Conservation (phyloP, 2,329 filamentous ascomycete species). For the Hymenoscyphus scutula region DNA sequence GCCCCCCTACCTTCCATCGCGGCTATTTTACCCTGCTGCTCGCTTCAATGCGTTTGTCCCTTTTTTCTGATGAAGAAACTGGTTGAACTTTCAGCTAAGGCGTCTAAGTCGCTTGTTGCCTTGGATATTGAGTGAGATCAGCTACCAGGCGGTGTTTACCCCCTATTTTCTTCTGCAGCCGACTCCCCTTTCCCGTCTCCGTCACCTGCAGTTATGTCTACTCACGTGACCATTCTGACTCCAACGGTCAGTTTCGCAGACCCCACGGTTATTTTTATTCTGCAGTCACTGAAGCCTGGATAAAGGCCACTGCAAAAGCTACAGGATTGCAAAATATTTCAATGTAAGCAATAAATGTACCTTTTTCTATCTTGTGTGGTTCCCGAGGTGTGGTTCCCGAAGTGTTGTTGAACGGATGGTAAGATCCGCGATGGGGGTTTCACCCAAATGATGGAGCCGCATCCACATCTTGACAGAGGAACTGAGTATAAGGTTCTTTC, state of each 20-base stretch:
- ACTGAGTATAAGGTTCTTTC: not conserved
- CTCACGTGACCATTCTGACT: too few species aligned
- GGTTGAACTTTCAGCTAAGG: not conserved
- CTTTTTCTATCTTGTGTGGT: too few species aligned
- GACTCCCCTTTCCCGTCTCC: not conserved
- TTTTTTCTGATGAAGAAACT: not conserved
- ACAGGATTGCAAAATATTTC: too few species aligned
- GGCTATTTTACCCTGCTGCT: not conserved
- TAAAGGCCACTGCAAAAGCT: too few species aligned
- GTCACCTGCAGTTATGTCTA: too few species aligned
- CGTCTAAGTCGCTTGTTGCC: not conserved
- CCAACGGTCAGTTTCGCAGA: too few species aligned
- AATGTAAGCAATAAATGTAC: too few species aligned
- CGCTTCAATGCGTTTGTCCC: not conserved
- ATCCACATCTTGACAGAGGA: not conserved
- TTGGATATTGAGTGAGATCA: too few species aligned
- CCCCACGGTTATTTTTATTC: too few species aligned
- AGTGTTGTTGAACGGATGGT: not conserved
- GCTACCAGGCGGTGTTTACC: too few species aligned
- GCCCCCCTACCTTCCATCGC: not conserved
- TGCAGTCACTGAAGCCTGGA: too few species aligned
- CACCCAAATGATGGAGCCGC: not conserved
- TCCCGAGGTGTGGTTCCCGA: too few species aligned
- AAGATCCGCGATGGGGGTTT: not conserved
- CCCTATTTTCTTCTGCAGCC: not conserved